Evolutionary conservation across 2,329 filamentous ascomycete species (phyloP), one percentile per base, ranked within the genome.

Genomic region (Penicillium psychrosexuale): DNA sequence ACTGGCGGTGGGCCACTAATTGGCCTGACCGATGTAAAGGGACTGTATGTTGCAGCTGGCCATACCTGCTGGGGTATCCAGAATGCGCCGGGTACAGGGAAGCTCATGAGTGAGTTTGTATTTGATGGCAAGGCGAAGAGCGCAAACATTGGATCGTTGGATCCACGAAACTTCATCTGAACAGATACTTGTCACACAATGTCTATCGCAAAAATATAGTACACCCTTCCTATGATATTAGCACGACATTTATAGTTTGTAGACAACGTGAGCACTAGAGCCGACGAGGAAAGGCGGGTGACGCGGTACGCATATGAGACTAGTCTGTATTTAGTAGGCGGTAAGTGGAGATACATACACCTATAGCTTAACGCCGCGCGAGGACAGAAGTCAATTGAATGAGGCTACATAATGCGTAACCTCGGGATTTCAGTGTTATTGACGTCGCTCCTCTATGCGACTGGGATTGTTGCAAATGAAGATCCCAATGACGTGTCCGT

Each of bases 31-130:
- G 82, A 82, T 2, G 84, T 87, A 0, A 82, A 84, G 7, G 91
- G 92, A 0, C 67, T 97, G 40, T 87, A 88, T 71, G 79, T 97
- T 56, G 94, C 94, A 0, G 83, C 90, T 0, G 94, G 94, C 0
- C 94, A 99, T 77, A 96, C 91, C 1, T 97, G 93, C 76, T 99
- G 94, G 94, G 94, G 94, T 0, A 96, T 99, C 22, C 93, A 97
- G 76, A 97, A 99, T 75, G 91, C 86, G 0, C 92, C 93, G 1
- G 94, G 82, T 1, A 97, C 93, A 8, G 90, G 90, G 4, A 90
- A 87, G 74, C 72, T 93, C 37, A 87, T 94, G 78, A 87, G 88
- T 36, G 89, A 93, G 72, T 85, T 89, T 73, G 76, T 94, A 2
- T 85, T 92, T 65, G 89, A 92, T 51, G 89, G 89, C 0, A 74